Percentiles rank a stretch among this genome's conserved stretches.
phyloP scores from a whole-genome alignment of 805 yeast species.

The Yamadazyma nakazawae region DNA sequence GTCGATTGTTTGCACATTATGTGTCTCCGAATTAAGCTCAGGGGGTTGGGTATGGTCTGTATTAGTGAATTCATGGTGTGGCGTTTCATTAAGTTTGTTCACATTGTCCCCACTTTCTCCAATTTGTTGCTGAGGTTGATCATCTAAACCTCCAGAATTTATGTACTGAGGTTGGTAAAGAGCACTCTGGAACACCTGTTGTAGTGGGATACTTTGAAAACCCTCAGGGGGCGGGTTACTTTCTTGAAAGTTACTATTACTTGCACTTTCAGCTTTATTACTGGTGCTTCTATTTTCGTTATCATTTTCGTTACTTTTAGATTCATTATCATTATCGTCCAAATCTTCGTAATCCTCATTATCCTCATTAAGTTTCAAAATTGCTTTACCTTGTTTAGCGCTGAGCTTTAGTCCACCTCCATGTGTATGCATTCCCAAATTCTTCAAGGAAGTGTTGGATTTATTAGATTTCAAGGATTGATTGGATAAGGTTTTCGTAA shows the following conservation, averaged over 20 bases:
- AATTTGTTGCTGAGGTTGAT: background rate
- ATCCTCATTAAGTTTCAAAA: constrained; percentile 38
- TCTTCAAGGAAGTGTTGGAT: constrained; percentile 34
- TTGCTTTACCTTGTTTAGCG: constrained; percentile 36
- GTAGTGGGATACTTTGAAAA: constrained; percentile 11
- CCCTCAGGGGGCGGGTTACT: background rate
- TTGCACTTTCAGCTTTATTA: background rate
- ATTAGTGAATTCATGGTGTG: background rate
- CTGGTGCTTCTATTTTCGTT: background rate
- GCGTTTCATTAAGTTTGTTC: background rate
- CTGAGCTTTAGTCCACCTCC: constrained; percentile 35
- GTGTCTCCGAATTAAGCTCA: background rate
- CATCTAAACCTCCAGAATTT: background rate
- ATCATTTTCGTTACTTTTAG: background rate
- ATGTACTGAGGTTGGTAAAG: constrained; percentile 11
- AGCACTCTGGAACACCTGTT: constrained; percentile 16
- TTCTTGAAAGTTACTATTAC: background rate
- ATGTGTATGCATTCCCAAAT: constrained; percentile 13
- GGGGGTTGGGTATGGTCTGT: background rate
- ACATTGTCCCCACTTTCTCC: background rate
- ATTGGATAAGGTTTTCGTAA: constrained; percentile 32
- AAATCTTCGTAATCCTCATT: constrained; percentile 39
- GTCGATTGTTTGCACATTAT: background rate
- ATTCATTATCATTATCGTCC: constrained; percentile 14
- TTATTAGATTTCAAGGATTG: constrained; percentile 29